Conservation (phyloP, 2,329 filamentous ascomycete species). For the Colletotrichum lupini region DNA sequence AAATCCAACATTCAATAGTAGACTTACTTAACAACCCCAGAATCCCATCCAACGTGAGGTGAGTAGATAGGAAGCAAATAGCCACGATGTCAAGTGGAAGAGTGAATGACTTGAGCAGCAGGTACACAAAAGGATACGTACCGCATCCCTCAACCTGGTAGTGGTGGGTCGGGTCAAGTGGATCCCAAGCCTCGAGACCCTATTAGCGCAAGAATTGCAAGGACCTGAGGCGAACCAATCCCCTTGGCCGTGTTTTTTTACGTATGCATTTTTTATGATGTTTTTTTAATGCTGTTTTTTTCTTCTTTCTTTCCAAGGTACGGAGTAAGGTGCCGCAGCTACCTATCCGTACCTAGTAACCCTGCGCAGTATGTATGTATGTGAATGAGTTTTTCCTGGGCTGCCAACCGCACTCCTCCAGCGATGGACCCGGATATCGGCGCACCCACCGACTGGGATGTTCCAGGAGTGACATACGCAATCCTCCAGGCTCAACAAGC, state of each 20-base stretch:
- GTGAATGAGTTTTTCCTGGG: not conserved
- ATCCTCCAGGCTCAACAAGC: constrained; percentile 31
- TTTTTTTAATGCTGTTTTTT: not conserved
- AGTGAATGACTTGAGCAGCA: constrained; percentile 18
- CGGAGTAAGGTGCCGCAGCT: not conserved
- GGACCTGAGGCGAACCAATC: constrained; percentile 29
- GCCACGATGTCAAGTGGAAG: not conserved
- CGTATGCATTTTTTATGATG: constrained; percentile 2
- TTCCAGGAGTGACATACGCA: constrained; percentile 35
- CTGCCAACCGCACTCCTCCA: not conserved
- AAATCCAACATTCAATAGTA: not conserved
- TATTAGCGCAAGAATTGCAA: constrained; percentile 28
- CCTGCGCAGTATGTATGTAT: no score
- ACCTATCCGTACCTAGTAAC: not conserved
- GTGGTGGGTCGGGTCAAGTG: constrained; percentile 22
- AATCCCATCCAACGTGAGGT: not conserved
- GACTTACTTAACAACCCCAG: not conserved
- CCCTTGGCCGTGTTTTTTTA: constrained; percentile 16
- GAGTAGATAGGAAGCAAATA: not conserved
- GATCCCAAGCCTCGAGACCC: constrained; percentile 4
- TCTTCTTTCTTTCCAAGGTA: not conserved
- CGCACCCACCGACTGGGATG: constrained; percentile 25
- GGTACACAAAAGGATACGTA: constrained; percentile 9
- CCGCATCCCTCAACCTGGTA: not conserved
- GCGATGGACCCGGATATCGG: constrained; percentile 22